phyloP scores from a whole-genome alignment of 192 early-diverging fungal species.

The Paraglomus occultum region DNA sequence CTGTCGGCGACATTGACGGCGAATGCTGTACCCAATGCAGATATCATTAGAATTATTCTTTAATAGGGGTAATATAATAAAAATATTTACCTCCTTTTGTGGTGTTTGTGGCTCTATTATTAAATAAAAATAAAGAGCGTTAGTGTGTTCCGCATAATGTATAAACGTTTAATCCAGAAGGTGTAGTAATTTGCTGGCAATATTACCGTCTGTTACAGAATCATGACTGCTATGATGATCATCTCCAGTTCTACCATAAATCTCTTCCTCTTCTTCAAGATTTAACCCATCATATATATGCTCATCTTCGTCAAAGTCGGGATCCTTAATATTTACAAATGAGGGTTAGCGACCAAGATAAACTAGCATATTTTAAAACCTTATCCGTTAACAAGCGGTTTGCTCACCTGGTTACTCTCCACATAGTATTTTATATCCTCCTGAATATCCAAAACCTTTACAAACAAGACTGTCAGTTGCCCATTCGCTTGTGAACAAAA shows the following conservation, averaged over 20 bases:
- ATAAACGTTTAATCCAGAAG: conserved; percentile 10
- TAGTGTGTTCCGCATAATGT: neutral
- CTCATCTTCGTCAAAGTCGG: conserved; percentile 93
- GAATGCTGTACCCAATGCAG: conserved; percentile 3
- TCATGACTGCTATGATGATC: conserved; percentile 50
- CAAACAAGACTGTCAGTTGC: neutral
- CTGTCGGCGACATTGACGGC: conserved; percentile 20
- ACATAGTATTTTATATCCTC: conserved; percentile 94
- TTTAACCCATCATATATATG: conserved; percentile 90
- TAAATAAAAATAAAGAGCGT: neutral
- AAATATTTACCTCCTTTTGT: conserved; percentile 30
- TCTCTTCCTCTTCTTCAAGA: conserved; percentile 85
- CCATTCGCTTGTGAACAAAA: conserved; percentile 1
- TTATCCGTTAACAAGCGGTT: neutral
- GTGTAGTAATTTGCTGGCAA: neutral
- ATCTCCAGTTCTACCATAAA: conserved; percentile 73
- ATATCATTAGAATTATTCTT: neutral
- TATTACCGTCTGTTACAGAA: conserved; percentile 11
- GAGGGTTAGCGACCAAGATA: neutral
- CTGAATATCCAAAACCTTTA: conserved; percentile 72
- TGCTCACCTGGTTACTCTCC: conserved; percentile 69
- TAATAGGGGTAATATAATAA: neutral
- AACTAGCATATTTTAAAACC: conserved; percentile 6
- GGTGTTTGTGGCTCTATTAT: conserved; percentile 26
- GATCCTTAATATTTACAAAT: conserved; percentile 48